Evolutionary conservation across 768 basidiomycete genomes (phyloP).

Genomic region (Gelatoporia subvermispora): DNA sequence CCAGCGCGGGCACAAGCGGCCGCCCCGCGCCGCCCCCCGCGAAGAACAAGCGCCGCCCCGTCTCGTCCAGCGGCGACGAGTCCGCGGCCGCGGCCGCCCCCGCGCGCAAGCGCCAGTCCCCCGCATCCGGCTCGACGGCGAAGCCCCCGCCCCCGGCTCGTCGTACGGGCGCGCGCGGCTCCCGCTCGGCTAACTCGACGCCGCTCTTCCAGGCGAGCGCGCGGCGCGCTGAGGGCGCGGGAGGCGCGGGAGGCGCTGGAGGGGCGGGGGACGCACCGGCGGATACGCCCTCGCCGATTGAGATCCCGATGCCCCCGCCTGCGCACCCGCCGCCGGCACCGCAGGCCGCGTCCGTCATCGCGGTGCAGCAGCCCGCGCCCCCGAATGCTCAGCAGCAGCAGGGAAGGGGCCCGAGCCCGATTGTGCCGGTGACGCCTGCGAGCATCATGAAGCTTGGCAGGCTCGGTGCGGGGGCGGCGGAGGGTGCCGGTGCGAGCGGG

Average conservation of each 20-base stretch:
- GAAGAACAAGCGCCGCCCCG: constrained; percentile 33
- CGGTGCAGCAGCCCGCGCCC: neutral
- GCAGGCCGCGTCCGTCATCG: constrained; percentile 1
- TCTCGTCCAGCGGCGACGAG: constrained; percentile 56
- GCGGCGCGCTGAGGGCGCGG: constrained; percentile 38
- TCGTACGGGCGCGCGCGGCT: constrained; percentile 17
- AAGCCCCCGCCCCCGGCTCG: constrained; percentile 10
- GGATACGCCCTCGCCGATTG: constrained; percentile 84
- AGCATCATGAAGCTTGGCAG: constrained; percentile 87
- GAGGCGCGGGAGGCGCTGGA: constrained; percentile 28
- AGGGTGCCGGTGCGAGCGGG: constrained; percentile 7
- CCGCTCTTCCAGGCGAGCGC: constrained; percentile 37
- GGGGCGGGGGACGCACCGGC: constrained; percentile 17
- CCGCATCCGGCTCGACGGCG: constrained; percentile 37
- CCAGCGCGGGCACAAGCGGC: constrained; percentile 12
- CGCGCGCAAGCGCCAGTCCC: constrained; percentile 51
- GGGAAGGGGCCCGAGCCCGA: constrained; percentile 21
- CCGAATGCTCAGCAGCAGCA: neutral
- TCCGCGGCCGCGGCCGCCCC: constrained; percentile 23
- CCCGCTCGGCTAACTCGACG: constrained; percentile 57
- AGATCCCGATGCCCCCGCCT: constrained; percentile 81
- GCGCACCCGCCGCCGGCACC: constrained; percentile 39
- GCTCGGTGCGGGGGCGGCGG: constrained; percentile 32
- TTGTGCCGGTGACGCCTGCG: constrained; percentile 84
- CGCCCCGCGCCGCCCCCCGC: constrained; percentile 8